A percentile compares a stretch with the other conserved stretches of the same genome.
Conservation (phyloP, 768 basidiomycete genomes). For the Pleurotus sapidus region DNA sequence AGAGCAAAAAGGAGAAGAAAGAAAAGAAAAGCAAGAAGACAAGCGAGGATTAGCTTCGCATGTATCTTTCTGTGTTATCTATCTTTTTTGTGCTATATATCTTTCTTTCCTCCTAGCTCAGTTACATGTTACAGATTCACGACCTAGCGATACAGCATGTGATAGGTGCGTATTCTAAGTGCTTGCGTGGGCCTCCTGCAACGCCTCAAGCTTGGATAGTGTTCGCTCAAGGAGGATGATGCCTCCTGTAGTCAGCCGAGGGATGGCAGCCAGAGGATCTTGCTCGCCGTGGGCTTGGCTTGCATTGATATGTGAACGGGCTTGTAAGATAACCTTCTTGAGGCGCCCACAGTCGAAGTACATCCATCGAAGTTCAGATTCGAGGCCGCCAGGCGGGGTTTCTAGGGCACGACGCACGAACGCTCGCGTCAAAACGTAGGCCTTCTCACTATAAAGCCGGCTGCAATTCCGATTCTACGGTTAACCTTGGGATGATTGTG, state of each 20-base stretch:
- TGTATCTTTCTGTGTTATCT: too few species aligned
- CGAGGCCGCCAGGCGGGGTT: slow-evolving; percentile 68
- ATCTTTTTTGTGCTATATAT: too few species aligned
- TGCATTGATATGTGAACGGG: slow-evolving; percentile 63
- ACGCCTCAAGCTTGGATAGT: slow-evolving; percentile 57
- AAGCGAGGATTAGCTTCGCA: slow-evolving; percentile 6
- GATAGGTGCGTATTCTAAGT: too few species aligned
- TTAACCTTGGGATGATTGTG: slow-evolving; percentile 4
- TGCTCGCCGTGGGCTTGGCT: slow-evolving; percentile 40
- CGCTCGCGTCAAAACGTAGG: slow-evolving; percentile 84
- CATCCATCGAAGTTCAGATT: slow-evolving; percentile 68
- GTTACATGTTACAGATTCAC: too few species aligned
- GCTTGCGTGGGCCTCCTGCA: slow-evolving; percentile 22
- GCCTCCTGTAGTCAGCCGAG: slow-evolving; percentile 76
- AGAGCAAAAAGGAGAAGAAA: slow-evolving; percentile 36
- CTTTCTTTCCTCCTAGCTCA: too few species aligned
- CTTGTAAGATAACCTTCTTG: slow-evolving; percentile 63
- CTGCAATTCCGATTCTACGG: slow-evolving; percentile 34
- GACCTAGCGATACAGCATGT: too few species aligned
- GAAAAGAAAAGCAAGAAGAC: slow-evolving; percentile 60
- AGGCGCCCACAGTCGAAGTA: slow-evolving; percentile 67
- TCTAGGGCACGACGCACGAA: slow-evolving; percentile 90
- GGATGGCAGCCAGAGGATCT: slow-evolving; percentile 54
- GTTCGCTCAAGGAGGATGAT: slow-evolving; percentile 78
- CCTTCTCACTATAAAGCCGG: slow-evolving; percentile 91